Percentiles rank a stretch among this genome's conserved stretches.
Conservation (phyloP, 2,329 filamentous ascomycete species). For the Epichloe aotearoae region DNA sequence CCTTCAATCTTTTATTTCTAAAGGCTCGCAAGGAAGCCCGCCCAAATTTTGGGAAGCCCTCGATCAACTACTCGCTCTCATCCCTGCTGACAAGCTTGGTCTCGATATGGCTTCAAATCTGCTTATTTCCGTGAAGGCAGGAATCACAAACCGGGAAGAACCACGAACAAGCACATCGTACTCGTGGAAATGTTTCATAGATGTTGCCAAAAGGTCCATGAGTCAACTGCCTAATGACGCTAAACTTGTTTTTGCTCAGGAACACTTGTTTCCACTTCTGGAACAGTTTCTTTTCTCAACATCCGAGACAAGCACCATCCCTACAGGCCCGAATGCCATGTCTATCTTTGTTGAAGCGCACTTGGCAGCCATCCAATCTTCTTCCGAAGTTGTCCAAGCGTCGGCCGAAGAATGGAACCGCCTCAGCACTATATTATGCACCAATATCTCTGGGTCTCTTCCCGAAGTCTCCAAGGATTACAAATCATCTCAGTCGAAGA, state of each 20-base stretch:
- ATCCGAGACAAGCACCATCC: slow-evolving; percentile 22
- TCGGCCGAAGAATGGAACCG: slow-evolving; percentile 48
- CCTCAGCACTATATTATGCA: slow-evolving; percentile 47
- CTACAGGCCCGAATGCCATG: slow-evolving; percentile 21
- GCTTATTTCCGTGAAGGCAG: slow-evolving; percentile 53
- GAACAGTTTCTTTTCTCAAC: slow-evolving; percentile 38
- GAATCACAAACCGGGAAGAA: slow-evolving; percentile 64
- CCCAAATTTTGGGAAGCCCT: slow-evolving; percentile 62
- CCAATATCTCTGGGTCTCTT: slow-evolving; percentile 57
- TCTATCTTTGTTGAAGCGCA: slow-evolving; percentile 35
- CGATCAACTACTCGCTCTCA: slow-evolving; percentile 44
- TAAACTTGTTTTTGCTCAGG: slow-evolving; percentile 31
- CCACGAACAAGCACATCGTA: slow-evolving; percentile 50
- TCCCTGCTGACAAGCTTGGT: slow-evolving; percentile 34
- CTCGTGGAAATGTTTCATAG: slow-evolving; percentile 67
- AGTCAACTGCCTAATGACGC: slow-evolving; percentile 31
- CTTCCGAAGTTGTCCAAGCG: slow-evolving; percentile 30
- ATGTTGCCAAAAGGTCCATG: slow-evolving; percentile 42
- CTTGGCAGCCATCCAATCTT: slow-evolving; percentile 26
- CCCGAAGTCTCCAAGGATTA: slow-evolving; percentile 75
- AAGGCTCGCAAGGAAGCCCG: slow-evolving; percentile 69
- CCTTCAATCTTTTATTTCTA: slow-evolving; percentile 61
- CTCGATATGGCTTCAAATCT: slow-evolving; percentile 45
- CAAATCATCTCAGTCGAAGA: slow-evolving; percentile 53
- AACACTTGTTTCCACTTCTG: slow-evolving; percentile 40